Conservation (phyloP, 345 rosid species). For the Rubroshorea leprosula region DNA sequence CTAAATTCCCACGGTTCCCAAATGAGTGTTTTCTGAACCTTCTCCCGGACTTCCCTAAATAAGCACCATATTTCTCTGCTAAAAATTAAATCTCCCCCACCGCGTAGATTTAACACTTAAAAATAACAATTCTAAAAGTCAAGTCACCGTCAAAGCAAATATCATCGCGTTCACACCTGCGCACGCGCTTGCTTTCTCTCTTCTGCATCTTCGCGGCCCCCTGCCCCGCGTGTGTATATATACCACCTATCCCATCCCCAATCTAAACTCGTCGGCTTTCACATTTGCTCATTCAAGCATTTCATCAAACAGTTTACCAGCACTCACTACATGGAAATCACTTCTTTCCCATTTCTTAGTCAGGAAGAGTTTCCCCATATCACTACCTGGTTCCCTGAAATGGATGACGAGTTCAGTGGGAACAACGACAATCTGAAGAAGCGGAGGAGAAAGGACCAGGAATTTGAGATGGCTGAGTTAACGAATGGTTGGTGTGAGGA, state of each 20-base stretch:
- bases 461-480: conserved; percentile 8
- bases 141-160: conserved; percentile 43
- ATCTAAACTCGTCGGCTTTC: conserved; percentile 28
- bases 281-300: conserved; percentile 29
- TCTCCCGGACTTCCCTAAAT: neutral
- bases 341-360: conserved; percentile 56
- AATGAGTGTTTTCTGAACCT: neutral
- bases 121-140: conserved; percentile 29
- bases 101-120: conserved; percentile 9
- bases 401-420: conserved; percentile 24
- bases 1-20: neutral
- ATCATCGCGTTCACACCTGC: conserved; percentile 44
- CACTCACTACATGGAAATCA: conserved; percentile 38
- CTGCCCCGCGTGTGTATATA: conserved; percentile 23
- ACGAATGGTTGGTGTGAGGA: conserved; percentile 24
- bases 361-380: conserved; percentile 42
- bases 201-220: neutral
- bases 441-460: conserved; percentile 35
- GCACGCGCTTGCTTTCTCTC: conserved; percentile 43
- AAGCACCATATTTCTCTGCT: neutral
- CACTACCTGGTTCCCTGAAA: conserved; percentile 27
- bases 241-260: conserved; percentile 18
- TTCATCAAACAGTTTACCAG: conserved; percentile 19
- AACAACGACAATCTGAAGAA: conserved; percentile 30
- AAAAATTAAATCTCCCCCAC: conserved; percentile 4